Percentiles rank a stretch among this genome's conserved stretches.
Evolutionary conservation across 1,284 basidiomycete species (phyloP).

Genomic region (Xerocomus amazonicus): DNA sequence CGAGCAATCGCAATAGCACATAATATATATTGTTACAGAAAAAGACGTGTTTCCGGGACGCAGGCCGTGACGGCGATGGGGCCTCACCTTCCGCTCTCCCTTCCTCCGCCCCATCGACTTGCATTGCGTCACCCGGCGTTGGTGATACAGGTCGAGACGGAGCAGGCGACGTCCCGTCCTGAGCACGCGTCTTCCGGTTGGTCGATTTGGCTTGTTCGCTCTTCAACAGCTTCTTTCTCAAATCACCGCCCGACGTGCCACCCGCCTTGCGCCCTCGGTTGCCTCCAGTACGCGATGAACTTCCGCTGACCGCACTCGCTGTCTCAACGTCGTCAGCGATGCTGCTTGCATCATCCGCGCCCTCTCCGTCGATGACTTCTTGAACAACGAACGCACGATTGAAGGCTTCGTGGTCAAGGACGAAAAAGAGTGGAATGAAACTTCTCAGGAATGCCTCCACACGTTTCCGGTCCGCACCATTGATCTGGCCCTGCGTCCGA

Average conservation of each 20-base stretch:
- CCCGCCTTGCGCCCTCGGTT: conserved; percentile 40
- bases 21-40: conserved; percentile 92
- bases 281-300: conserved; percentile 36
- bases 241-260: conserved; percentile 48
- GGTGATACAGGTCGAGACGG: conserved; percentile 48
- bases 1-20: conserved; percentile 76
- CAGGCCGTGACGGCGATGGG: conserved; percentile 17
- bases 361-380: conserved; percentile 46
- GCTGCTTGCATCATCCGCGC: conserved; percentile 49
- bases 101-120: conserved; percentile 31
- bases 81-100: conserved; percentile 26
- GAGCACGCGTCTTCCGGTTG: conserved; percentile 53
- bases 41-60: conserved; percentile 59
- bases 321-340: conserved; percentile 48
- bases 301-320: conserved; percentile 36
- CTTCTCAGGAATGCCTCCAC: conserved; percentile 84
- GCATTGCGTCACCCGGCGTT: conserved; percentile 43
- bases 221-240: conserved; percentile 73
- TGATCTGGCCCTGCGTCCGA: conserved; percentile 75
- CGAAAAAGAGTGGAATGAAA: conserved; percentile 74
- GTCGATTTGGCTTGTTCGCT: conserved; percentile 73
- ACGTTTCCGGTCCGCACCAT: conserved; percentile 69
- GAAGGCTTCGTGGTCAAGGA: conserved; percentile 67
- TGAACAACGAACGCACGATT: conserved; percentile 62
- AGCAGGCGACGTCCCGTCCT: conserved; percentile 36